A percentile compares a stretch with the other conserved stretches of the same genome.
phyloP scores from a whole-genome alignment of 257 asterid species.

The Paraleonurus japonicus region DNA sequence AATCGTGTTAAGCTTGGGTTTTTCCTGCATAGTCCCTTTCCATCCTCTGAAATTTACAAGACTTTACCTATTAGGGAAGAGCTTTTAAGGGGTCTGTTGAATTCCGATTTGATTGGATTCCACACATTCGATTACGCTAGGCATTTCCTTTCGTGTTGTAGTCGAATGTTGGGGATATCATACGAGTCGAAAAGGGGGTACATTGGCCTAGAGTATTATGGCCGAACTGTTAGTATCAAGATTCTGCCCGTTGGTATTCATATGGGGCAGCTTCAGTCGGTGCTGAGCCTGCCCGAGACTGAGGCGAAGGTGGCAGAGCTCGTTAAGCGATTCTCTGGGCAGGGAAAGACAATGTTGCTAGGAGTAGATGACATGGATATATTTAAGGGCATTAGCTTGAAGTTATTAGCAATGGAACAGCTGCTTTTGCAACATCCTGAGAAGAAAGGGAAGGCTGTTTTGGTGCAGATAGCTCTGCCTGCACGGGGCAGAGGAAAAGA shows the following conservation, averaged over 20 bases:
- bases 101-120: slow-evolving; percentile 83
- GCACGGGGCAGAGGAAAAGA: slow-evolving; percentile 85
- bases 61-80: slow-evolving; percentile 83
- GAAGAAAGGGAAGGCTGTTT: slow-evolving; percentile 81
- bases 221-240: slow-evolving; percentile 83
- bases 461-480: slow-evolving; percentile 90
- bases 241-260: slow-evolving; percentile 94
- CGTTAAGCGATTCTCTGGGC: slow-evolving; percentile 44
- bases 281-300: slow-evolving; percentile 59
- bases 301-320: slow-evolving; percentile 66
- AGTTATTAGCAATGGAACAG: slow-evolving; percentile 84
- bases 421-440: slow-evolving; percentile 73
- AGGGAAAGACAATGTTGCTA: slow-evolving; percentile 69
- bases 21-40: slow-evolving; percentile 84
- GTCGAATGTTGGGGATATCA: slow-evolving; percentile 81
- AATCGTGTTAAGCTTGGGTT: slow-evolving; percentile 85
- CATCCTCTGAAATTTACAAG: slow-evolving; percentile 79
- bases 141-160: slow-evolving; percentile 85
- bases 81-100: slow-evolving; percentile 65
- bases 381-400: slow-evolving; percentile 81
- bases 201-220: slow-evolving; percentile 86
- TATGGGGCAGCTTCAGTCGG: slow-evolving; percentile 83
- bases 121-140: slow-evolving; percentile 89
- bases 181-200: slow-evolving; percentile 91
- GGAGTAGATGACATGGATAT: slow-evolving; percentile 95